Base-by-base conservation (phyloP, 352 stramenopile species). In the Pythium monospermum region DNA sequence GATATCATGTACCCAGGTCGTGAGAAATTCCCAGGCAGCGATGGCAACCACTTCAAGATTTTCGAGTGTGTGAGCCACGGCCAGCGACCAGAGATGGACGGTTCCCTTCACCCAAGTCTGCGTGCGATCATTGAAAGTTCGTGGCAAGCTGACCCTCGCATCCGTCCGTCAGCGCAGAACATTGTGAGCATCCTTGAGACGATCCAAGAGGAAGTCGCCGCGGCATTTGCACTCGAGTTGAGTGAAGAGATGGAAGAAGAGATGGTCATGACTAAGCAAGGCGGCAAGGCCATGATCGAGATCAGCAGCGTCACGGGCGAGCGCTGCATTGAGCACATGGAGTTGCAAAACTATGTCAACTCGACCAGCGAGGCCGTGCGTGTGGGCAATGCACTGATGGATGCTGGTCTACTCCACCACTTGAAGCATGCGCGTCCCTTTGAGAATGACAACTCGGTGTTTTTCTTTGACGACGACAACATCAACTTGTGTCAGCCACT, bases 311-410 rank as follows among this genome's bases (percentile, higher is more conserved):
- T 73, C 50, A 38, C 59, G 15, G 68, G 68, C 10, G 70, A 71
- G 23, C 42, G 68, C 21, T 59, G 61, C 30, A 45, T 73, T 15
- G 53, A 69, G 4, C 56, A 66, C 22, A 63, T 76, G 50, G 52
- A 76, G n/a, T 39, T 61, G 7, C 56, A 71, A 19, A 48, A 59
- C 36, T 71, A 64, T 25, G 47, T 71, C 42, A 59, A 19, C 31
- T 44, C 39, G 13, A 16, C 31, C 12, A 53, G 45, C 19, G 73
- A 84, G 53, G 70, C 65, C 1, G 39, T 79, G 8, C 64, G 73
- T 3, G n/a, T 81, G 15, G 70, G 73, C 11, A 82, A 71, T 42
- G 60, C 70, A 5, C 61, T 75, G 23, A 78, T 82, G 73, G 71
- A 77, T 27, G 63, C 71, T 15, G 68, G 71, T 0, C 48, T 69